Evolutionary conservation across 192 early-diverging fungal species (phyloP).

Genomic region (Umbelopsis vinacea): DNA sequence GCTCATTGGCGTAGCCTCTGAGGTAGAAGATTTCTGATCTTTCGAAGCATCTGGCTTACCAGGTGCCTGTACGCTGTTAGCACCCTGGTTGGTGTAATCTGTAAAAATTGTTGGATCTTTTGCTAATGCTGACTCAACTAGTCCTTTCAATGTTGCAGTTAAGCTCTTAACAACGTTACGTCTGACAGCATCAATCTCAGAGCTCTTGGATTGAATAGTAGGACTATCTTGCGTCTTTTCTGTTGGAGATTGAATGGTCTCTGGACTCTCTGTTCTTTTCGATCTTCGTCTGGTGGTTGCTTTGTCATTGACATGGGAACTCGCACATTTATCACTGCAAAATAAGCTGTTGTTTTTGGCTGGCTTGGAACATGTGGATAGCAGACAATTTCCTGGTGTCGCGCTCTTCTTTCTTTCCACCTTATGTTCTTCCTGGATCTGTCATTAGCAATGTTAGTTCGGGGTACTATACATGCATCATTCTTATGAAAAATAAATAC

Average conservation of each 20-base stretch:
- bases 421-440: slow-evolving; percentile 1
- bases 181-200: slow-evolving; percentile 46
- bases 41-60: not conserved
- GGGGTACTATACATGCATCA: no score
- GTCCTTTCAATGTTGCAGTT: slow-evolving; percentile 38
- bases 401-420: not conserved
- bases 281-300: not conserved
- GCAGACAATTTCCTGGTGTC: slow-evolving; percentile 5
- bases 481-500: not conserved
- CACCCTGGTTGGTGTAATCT: not conserved
- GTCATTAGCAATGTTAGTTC: not conserved
- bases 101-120: slow-evolving; percentile 33
- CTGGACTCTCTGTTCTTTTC: slow-evolving; percentile 13
- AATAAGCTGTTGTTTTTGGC: not conserved
- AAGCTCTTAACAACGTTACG: slow-evolving; percentile 54
- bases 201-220: not conserved
- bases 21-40: not conserved
- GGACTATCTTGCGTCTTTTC: slow-evolving; percentile 15
- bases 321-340: slow-evolving; percentile 10
- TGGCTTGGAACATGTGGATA: not conserved
- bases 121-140: slow-evolving; percentile 21
- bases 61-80: not conserved
- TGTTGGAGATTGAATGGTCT: not conserved
- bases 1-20: not conserved
- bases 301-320: slow-evolving; percentile 8